These are phyloP conservation scores for Ricinus communis DNA, from an alignment of 345 rosid species.

Conservation along the genomic window DNA sequence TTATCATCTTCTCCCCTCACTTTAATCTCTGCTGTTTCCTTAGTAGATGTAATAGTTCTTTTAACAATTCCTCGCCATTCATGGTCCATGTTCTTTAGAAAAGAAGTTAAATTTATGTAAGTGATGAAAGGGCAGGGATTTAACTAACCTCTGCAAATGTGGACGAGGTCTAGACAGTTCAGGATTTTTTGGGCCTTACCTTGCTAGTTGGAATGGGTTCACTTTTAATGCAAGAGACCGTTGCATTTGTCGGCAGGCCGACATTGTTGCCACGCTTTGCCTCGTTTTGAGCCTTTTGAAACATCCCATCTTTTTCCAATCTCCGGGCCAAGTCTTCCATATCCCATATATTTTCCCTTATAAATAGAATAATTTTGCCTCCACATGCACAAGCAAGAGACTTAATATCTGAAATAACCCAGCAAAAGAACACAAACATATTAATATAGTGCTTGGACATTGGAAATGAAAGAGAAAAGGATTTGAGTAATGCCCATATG, in stretches of 20 bases:
- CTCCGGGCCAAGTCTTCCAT: background rate
- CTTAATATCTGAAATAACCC: background rate
- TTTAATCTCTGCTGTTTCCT: background rate
- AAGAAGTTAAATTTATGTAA: too few species aligned
- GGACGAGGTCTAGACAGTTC: background rate
- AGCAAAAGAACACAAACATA: background rate
- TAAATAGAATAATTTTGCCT: background rate
- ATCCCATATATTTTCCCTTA: slow-evolving; percentile 2
- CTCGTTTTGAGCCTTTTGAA: too few species aligned
- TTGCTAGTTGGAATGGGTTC: background rate
- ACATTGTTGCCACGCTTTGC: background rate
- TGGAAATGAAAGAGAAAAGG: too few species aligned
- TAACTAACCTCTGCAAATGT: too few species aligned
- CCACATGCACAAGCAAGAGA: slow-evolving; percentile 13
- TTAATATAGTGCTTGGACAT: background rate
- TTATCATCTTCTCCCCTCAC: background rate
- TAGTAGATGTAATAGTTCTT: background rate
- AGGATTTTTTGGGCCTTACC: background rate
- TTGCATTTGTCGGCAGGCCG: background rate
- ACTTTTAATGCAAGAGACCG: background rate
- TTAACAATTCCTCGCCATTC: background rate
- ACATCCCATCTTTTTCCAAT: background rate
- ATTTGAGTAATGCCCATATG: too few species aligned
- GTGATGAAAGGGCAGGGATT: too few species aligned
- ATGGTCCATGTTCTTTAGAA: background rate